Base-by-base conservation (phyloP, 805 yeast genomes). In the Ogataea nitratoaversa region DNA sequence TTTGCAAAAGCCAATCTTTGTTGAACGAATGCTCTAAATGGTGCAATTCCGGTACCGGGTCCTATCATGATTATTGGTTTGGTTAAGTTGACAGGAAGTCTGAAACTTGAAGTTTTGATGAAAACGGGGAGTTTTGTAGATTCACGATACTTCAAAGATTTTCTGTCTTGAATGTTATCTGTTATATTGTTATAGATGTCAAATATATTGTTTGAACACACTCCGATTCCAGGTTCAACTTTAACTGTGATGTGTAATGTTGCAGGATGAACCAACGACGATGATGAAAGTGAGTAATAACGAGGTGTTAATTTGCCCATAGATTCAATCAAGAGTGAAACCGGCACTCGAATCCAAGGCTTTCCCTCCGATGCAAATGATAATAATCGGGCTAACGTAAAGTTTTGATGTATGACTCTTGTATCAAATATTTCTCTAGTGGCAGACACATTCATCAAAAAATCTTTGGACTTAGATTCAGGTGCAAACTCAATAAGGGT, bases 41-140 rank as follows among this genome's bases (percentile, higher is more conserved):
- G 98, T 2, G 98, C 97, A 37, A 90, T 85, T 55, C 98, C 98
- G 5, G 96, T 89, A 43, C 98, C 98, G 25, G 96, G 95, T 16
- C 97, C 96, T 50, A 91, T 75, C 81, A 90, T 76, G 47, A 91
- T 82, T n/a, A 91, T 74, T 8, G 98, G 96, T 29, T 77, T 75
- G 1, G 72, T 62, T 23, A 86, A 73, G 56, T 84, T 81, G n/a
- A 82, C 69, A 7, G 98, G 98, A 47, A 90, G 72, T 67, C 85
- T 86, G 70, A 91, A 91, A 42, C 84, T 82, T 8, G 96, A 87
- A 62, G 84, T 86, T 58, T 95, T 82, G 27, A 89, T 83, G 58
- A 85, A 95, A 24, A 91, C 79, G 1, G 96, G 95, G 32, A 88
- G 67, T 55, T 77, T 79, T 8, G 34, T 32, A n/a, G 34, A 20